Evolutionary conservation across 306 rosid species (phyloP).

Genomic region (Coriaria nepalensis): DNA sequence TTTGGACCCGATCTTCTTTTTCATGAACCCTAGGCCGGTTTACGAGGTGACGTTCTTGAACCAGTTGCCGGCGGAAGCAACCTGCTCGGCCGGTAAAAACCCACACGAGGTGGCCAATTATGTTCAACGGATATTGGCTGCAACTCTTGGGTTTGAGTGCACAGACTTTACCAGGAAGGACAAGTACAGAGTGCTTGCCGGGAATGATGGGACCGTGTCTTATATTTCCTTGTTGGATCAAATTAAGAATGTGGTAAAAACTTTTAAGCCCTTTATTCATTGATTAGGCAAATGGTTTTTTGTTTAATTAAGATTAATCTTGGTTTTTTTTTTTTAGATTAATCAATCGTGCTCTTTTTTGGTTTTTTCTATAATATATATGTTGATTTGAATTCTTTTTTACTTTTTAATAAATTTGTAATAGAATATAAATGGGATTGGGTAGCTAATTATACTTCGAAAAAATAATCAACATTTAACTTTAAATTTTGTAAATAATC

Average conservation of each 20-base stretch:
- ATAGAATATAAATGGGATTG: too few relatives aligned
- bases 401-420: too few relatives aligned
- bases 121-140: conserved; percentile 77
- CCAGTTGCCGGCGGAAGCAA: conserved; percentile 78
- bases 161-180: conserved; percentile 81
- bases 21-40: conserved; percentile 88
- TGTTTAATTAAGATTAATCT: background rate
- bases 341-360: background rate
- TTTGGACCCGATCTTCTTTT: conserved; percentile 73
- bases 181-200: conserved; percentile 75
- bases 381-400: too few relatives aligned
- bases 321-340: background rate
- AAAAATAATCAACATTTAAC: too few relatives aligned
- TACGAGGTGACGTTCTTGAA: conserved; percentile 84
- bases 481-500: too few relatives aligned
- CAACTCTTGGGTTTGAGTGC: conserved; percentile 81
- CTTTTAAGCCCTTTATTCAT: conserved; percentile 38
- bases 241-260: conserved; percentile 29
- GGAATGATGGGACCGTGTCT: conserved; percentile 76
- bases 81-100: conserved; percentile 71
- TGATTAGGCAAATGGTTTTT: background rate
- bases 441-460: too few relatives aligned
- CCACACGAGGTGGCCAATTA: conserved; percentile 91
- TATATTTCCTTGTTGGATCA: conserved; percentile 28
- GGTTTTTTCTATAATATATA: background rate